Conservation (phyloP, 2,329 filamentous ascomycete genomes). For the Beauveria caledonica region DNA sequence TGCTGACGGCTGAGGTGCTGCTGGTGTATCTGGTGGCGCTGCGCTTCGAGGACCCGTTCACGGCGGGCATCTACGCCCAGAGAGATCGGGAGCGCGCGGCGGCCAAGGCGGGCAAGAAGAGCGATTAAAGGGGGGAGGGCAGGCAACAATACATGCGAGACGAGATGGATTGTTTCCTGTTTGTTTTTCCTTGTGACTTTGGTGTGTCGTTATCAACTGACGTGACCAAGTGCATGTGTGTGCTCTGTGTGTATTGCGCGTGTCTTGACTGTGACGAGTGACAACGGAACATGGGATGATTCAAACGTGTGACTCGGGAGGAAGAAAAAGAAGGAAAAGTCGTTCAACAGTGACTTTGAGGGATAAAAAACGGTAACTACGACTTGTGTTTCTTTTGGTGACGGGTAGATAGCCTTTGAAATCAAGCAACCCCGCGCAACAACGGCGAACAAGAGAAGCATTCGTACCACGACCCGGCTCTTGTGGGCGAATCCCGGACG, state of each 20-base stretch:
- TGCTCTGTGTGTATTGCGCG: not conserved
- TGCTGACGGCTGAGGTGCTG: conserved; percentile 68
- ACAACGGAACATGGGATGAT: not conserved
- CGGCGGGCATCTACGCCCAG: conserved; percentile 85
- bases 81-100: conserved; percentile 53
- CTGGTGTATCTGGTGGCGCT: conserved; percentile 74
- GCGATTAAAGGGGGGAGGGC: conserved; percentile 28
- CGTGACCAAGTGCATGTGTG: conserved; percentile 6
- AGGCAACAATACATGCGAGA: not conserved
- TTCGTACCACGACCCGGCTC: too few relatives aligned
- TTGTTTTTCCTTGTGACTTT: not conserved
- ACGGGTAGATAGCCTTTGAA: not conserved
- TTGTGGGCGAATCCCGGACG: not conserved
- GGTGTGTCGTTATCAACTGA: conserved; percentile 11
- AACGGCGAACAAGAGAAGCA: too few relatives aligned
- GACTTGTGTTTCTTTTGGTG: not conserved
- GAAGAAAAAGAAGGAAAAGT: not conserved
- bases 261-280: conserved; percentile 5
- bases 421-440: not conserved
- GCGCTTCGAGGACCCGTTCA: conserved; percentile 89
- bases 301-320: too few relatives aligned
- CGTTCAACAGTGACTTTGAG: conserved; percentile 10
- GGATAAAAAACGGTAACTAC: not conserved
- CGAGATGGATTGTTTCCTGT: not conserved
- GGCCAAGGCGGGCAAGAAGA: conserved; percentile 41